Base-by-base conservation (phyloP, 768 basidiomycete species). In the Phallus indusiatus region DNA sequence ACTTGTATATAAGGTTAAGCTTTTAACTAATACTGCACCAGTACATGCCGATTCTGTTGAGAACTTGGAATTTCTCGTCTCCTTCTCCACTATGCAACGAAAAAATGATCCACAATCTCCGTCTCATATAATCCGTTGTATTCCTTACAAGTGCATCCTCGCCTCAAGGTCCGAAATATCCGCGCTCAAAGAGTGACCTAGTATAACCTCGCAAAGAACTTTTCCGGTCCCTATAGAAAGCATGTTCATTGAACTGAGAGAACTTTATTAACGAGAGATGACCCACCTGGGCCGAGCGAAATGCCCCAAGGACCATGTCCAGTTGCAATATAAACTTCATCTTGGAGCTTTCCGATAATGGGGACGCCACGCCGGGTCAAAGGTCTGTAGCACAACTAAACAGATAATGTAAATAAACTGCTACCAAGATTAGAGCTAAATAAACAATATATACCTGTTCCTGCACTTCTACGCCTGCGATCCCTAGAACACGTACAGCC, bases 381-480 rank as follows among this genome's bases (percentile, higher is more conserved):
- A 5, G 72, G 74, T 20, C 73, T 68, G 63, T 73, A 74, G 65
- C 73, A 76, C 60, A 75, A 64, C 57, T 59, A 48, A 21, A 3
- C n/a, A 48, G 9, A 9, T n/a, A 48, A 48, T 3, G 47, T 48
- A 48, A 48, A 21, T 21, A 9, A 50, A 16, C n/a, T n/a, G n/a
- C n/a, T n/a, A n/a, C n/a, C n/a, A n/a, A n/a, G n/a, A n/a, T n/a
- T n/a, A 16, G 17, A 33, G 21, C 24, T 18, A 17, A 57, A 33
- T 33, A 35, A 36, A n/a, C 10, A 16, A 14, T 5, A 67, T 91
- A 94, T 6, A 90, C 90, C 71, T 86, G 84, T 42, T 42, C n/a
- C 42, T 75, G 72, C 28, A 67, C 73, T 46, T 81, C 78, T 0
- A 86, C 73, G 0, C 63, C 74, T 1, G 82, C 84, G 18, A 76